Percentiles rank a stretch among this genome's conserved stretches.
Conservation (phyloP, 169 alveolate genomes). For the Miamiensis avidus region DNA sequence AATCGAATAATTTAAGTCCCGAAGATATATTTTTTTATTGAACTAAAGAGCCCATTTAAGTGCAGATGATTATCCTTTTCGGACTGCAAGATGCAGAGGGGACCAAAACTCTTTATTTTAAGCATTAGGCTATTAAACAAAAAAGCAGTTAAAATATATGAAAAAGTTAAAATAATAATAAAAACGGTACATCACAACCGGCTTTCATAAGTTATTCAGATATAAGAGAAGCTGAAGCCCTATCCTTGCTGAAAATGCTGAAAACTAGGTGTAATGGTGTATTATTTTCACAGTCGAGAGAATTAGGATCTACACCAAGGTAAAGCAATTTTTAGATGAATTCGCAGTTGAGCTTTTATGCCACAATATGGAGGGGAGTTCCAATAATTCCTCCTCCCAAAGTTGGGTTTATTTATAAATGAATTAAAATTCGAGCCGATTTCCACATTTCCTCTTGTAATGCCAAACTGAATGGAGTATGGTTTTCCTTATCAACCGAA, state of each 20-base stretch:
- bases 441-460: constrained; percentile 32
- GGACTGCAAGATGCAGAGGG: constrained; percentile 14
- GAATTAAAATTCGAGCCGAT: constrained; percentile 26
- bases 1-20: constrained; percentile 7
- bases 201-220: background rate
- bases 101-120: constrained; percentile 23
- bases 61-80: constrained; percentile 7
- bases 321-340: constrained; percentile 37
- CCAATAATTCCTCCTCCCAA: constrained; percentile 42
- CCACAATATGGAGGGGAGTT: constrained; percentile 41
- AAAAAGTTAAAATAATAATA: no score
- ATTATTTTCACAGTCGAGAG: constrained; percentile 25
- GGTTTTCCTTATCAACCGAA: constrained; percentile 38
- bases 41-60: constrained; percentile 3
- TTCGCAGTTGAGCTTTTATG: constrained; percentile 20
- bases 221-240: constrained; percentile 4
- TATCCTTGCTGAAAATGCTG: constrained; percentile 30
- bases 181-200: background rate
- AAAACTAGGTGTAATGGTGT: constrained; percentile 45
- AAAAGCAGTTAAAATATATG: background rate
- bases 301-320: constrained; percentile 38
- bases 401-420: constrained; percentile 25
- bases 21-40: background rate
- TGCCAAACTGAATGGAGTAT: constrained; percentile 38
- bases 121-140: background rate